Evolutionary conservation across 352 stramenopile species (phyloP), one percentile per base, ranked within the genome.

Genomic region (Phytophthora podocarpi): DNA sequence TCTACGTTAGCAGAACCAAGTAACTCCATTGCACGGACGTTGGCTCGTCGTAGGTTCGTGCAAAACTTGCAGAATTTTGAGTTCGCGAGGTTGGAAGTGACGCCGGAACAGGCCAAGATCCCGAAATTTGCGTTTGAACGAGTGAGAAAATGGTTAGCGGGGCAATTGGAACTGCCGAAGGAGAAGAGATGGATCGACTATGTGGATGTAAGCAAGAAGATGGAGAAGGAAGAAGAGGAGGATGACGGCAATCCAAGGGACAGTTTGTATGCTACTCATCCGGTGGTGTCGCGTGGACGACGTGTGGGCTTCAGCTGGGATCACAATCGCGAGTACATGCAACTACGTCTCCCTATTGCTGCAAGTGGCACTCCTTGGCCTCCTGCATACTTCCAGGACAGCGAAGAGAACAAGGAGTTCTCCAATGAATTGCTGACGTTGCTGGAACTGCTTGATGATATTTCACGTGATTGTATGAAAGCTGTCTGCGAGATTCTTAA

Each of bases 331-430:
- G 82, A 95, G 49, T 95, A 92, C 60, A 51, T 95, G 57, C 86
- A 95, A 41, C 52, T 95, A 26, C 82, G 86, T 0, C 72, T 80
- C 0, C 83, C 84, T 16, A 75, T 95, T 28, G 76, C 76, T 1
- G 50, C 51, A 7, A 93, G 82, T 57, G 82, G 86, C 2, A 92
- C 84, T 1, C 72, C 84, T n/a, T 95, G 86, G 86, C 86, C 86
- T 8, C 84, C 82, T 10, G 40, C 37, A 21, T 90, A 90, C 45
- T 95, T 95, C 49, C 50, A 63, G 21, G 63, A 87, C n/a, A 70
- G 64, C 4, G 56, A 68, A 8, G 37, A 80, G 11, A 53, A 67
- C 26, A 48, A 56, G n/a, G 45, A 64, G 16, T 93, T 93, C 47
- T 82, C 84, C 8, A 66, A 46, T 6, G 64, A 91, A 26, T 67